These are phyloP conservation scores for Botrytis pseudocinerea DNA, from an alignment of 2,329 filamentous ascomycete genomes.

Conservation along the genomic window DNA sequence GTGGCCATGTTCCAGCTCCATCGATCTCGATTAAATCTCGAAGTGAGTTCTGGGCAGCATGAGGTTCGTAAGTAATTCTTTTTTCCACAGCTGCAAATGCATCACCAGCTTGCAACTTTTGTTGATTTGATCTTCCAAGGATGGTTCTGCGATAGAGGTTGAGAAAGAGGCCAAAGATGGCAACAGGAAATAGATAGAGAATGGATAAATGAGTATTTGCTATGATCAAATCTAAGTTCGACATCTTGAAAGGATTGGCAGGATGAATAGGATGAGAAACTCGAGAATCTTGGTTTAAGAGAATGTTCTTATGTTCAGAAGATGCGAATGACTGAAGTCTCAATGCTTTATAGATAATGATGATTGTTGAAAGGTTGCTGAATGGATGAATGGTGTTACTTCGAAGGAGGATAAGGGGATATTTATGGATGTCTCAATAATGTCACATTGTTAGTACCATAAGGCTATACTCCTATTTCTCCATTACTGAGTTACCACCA, in stretches of 20 bases:
- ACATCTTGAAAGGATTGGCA: constrained; percentile 4
- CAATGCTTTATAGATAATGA: not conserved
- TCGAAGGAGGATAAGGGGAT: not conserved
- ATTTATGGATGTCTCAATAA: not conserved
- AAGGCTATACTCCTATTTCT: not conserved
- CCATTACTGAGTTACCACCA: not conserved
- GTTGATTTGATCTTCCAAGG: not conserved
- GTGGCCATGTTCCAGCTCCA: constrained; percentile 35
- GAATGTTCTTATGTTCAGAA: not conserved
- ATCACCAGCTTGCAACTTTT: not conserved
- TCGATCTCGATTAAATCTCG: constrained; percentile 23
- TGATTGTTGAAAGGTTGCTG: constrained; percentile 1
- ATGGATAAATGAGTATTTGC: constrained; percentile 5
- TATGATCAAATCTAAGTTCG: constrained; percentile 2
- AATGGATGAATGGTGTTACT: not conserved
- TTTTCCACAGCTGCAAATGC: not conserved
- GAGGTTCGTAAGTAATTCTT: not conserved
- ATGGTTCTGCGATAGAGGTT: constrained; percentile 5
- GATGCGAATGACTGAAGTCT: not conserved
- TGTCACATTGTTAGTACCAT: not conserved
- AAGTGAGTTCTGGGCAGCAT: constrained; percentile 10
- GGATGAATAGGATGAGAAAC: not conserved
- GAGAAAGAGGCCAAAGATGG: constrained; percentile 4
- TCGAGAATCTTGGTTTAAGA: not conserved
- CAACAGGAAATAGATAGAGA: constrained; percentile 5